These are phyloP conservation scores for Houttuynia cordata DNA, from an alignment of 164 flowering plant species.

Conservation along the genomic window DNA sequence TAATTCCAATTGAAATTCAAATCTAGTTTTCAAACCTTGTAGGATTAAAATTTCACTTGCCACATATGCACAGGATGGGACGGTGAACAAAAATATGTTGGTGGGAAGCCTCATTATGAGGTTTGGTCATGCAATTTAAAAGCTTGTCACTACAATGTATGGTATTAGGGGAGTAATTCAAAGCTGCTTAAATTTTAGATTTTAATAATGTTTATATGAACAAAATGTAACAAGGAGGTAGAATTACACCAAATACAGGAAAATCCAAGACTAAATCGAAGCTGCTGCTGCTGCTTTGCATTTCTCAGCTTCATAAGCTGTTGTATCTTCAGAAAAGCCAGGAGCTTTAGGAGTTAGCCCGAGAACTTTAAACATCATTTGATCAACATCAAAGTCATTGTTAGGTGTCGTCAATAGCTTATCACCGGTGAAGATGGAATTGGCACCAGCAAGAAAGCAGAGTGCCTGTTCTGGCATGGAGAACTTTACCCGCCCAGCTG, in stretches of 20 bases:
- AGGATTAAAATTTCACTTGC: too few relatives aligned
- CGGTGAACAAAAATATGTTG: too few relatives aligned
- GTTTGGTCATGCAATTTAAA: too few relatives aligned
- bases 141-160: too few relatives aligned
- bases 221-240: too few relatives aligned
- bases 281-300: slow-evolving; percentile 30
- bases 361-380: slow-evolving; percentile 82
- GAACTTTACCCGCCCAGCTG: slow-evolving; percentile 93
- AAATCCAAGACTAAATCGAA: slow-evolving; percentile 23
- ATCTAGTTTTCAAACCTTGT: too few relatives aligned
- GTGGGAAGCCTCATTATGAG: too few relatives aligned
- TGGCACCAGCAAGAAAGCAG: slow-evolving; percentile 97
- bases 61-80: too few relatives aligned
- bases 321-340: slow-evolving; percentile 29
- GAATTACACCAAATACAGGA: background rate
- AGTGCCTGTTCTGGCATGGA: slow-evolving; percentile 88
- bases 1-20: too few relatives aligned
- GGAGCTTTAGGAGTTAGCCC: slow-evolving; percentile 90
- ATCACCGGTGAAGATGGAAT: slow-evolving; percentile 95
- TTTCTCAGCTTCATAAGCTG: slow-evolving; percentile 29
- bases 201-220: too few relatives aligned
- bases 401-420: slow-evolving; percentile 91
- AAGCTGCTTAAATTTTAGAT: too few relatives aligned
- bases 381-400: slow-evolving; percentile 86
- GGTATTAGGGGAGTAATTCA: too few relatives aligned